phyloP scores from a whole-genome alignment of 257 asterid species.

The Solanum appendiculatum region DNA sequence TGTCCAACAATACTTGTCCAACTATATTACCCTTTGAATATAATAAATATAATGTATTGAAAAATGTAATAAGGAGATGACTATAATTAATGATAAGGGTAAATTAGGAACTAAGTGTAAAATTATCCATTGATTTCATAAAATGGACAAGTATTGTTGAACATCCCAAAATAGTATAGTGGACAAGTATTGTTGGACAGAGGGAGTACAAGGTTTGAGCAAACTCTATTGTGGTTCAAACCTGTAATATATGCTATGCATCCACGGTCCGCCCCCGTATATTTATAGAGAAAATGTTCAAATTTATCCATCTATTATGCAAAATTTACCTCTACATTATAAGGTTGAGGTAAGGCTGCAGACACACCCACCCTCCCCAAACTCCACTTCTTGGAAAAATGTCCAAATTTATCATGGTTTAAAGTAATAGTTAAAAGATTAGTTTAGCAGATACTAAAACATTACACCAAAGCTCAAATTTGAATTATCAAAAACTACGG shows the following conservation, averaged over 20 bases:
- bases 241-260: not conserved
- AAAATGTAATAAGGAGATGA: too few species aligned
- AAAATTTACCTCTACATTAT: not conserved
- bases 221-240: not conserved
- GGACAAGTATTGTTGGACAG: too few species aligned
- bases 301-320: not conserved
- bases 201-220: not conserved
- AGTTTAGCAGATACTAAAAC: not conserved
- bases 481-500: not conserved
- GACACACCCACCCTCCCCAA: not conserved
- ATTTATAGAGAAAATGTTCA: not conserved
- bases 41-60: too few species aligned
- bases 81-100: too few species aligned
- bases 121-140: too few species aligned
- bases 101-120: too few species aligned
- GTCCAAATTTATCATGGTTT: not conserved
- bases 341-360: not conserved
- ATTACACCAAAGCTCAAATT: not conserved
- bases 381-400: not conserved
- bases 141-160: too few species aligned
- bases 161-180: too few species aligned
- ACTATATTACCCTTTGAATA: too few species aligned
- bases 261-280: not conserved
- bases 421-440: not conserved
- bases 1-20: too few species aligned